Conservation (phyloP, 2,329 filamentous ascomycete genomes). For the Epichloe amarillans region DNA sequence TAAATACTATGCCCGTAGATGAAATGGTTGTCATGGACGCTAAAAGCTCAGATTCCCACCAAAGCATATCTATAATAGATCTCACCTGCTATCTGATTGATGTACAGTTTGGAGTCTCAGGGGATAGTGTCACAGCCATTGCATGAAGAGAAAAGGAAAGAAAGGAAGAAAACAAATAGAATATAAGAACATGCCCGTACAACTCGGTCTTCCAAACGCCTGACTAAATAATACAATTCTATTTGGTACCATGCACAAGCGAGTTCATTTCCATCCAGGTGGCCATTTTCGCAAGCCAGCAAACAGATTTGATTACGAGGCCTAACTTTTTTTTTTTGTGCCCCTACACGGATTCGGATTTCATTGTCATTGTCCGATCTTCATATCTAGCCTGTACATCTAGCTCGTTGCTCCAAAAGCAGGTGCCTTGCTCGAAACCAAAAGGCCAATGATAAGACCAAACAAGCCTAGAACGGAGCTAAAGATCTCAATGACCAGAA, state of each 20-base stretch:
- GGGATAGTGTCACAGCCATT: constrained; percentile 22
- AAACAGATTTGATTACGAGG: not conserved
- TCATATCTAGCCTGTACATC: not conserved
- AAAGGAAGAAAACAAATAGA: not conserved
- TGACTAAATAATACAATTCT: constrained; percentile 20
- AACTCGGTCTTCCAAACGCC: constrained; percentile 28
- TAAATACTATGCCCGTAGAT: not conserved
- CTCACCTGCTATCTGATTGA: constrained; percentile 17
- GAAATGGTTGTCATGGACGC: not conserved
- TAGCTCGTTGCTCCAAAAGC: constrained; percentile 9
- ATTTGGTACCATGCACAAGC: constrained; percentile 21
- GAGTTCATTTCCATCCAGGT: not conserved
- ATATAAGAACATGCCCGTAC: constrained; percentile 13
- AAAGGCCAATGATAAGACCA: constrained; percentile 84
- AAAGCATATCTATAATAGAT: constrained; percentile 7
- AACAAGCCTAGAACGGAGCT: constrained; percentile 95
- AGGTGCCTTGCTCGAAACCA: constrained; percentile 71
- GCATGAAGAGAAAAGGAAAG: constrained; percentile 3
- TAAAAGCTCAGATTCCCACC: constrained; percentile 2
- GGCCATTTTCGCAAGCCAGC: not conserved
- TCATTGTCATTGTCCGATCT: not conserved
- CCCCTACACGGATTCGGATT: not conserved
- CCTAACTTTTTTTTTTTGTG: no score
- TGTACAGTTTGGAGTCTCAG: constrained; percentile 18
- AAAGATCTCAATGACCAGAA: constrained; percentile 98